Percentiles rank a stretch among this genome's conserved stretches.
These are phyloP conservation scores for Trichoderma hamatum DNA, from an alignment of 2,329 filamentous ascomycete genomes.

Conservation along the genomic window DNA sequence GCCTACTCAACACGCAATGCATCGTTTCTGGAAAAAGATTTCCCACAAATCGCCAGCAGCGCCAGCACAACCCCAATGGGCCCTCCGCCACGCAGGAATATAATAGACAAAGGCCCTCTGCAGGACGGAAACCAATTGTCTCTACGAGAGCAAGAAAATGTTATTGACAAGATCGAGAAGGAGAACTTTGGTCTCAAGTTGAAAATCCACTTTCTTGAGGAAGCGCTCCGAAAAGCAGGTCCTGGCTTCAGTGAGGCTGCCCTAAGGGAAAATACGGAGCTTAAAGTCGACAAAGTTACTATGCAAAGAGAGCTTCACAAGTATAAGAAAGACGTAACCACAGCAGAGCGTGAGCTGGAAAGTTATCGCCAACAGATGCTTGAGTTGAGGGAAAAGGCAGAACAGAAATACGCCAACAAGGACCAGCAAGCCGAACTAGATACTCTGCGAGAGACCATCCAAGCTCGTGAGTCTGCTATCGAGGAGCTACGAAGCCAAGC, in stretches of 20 bases:
- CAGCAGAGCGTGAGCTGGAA: slow-evolving; percentile 85
- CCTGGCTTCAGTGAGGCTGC: slow-evolving; percentile 88
- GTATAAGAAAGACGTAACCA: slow-evolving; percentile 80
- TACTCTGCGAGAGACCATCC: slow-evolving; percentile 57
- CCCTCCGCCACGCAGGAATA: slow-evolving; percentile 64
- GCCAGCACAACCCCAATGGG: slow-evolving; percentile 80
- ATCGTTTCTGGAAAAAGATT: slow-evolving; percentile 67
- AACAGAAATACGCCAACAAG: slow-evolving; percentile 73
- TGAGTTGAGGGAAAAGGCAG: slow-evolving; percentile 80
- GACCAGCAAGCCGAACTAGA: slow-evolving; percentile 65
- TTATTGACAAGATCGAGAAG: slow-evolving; percentile 95
- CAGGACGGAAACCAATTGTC: slow-evolving; percentile 90
- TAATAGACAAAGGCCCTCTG: slow-evolving; percentile 66
- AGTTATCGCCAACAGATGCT: slow-evolving; percentile 78
- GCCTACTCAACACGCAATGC: slow-evolving; percentile 68
- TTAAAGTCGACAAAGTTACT: slow-evolving; percentile 90
- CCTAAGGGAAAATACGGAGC: slow-evolving; percentile 90
- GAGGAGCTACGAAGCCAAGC: slow-evolving; percentile 64
- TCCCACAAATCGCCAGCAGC: slow-evolving; percentile 80
- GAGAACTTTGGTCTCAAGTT: slow-evolving; percentile 97
- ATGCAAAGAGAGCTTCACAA: slow-evolving; percentile 85
- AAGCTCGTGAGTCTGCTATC: slow-evolving; percentile 63
- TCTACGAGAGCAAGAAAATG: slow-evolving; percentile 89
- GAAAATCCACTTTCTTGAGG: slow-evolving; percentile 95
- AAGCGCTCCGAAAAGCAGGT: slow-evolving; percentile 82